Evolutionary conservation across 176 grass and related monocot species (phyloP), one percentile per base, ranked within the genome.

Genomic region (Tillandsia fasciculata): DNA sequence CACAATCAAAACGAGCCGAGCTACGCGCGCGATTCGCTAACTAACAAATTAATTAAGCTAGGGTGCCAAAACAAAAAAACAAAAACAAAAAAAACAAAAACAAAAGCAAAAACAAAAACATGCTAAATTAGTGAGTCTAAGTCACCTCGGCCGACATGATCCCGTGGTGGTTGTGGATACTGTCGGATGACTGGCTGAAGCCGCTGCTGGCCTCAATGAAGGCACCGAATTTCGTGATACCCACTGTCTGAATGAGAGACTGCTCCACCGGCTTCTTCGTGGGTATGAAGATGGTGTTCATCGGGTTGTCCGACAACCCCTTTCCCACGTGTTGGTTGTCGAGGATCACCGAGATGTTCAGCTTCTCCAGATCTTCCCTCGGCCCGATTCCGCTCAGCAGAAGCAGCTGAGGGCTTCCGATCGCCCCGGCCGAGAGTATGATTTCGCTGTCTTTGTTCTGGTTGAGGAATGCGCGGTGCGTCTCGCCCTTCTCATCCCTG

Each of bases 151-250:
- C 87, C 0, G 91, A 96, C 84, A 96, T 90, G 81, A 96, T 96
- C 77, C 91, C 91, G 8, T 96, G 91, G 74, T 96, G 87, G 81
- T 84, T 87, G 1, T 79, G 69, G 64, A 96, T 82, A 66, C 91
- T 90, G 48, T 96, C 84, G 22, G 87, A 15, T n/a, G 91, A 87
- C 74, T 90, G 91, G 49, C 91, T 76, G 56, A 96, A 96, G 50
- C 91, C 91, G 53, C 91, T 90, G 79, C 91, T 96, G 24, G 91
- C 91, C 84, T 96, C 91, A 14, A 96, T 86, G 68, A 96, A 96
- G 61, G 81, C 69, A 71, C 84, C 84, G 1, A 65, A 52, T 63
- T 78, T 84, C 50, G 90, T 90, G 65, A 96, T 96, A 52, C 91
- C 87, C 11, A 96, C 91, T 50, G 87, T 96, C 64, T 96, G 85